phyloP scores from a whole-genome alignment of 192 early-diverging fungal genomes.

The Coemansia sp. region DNA sequence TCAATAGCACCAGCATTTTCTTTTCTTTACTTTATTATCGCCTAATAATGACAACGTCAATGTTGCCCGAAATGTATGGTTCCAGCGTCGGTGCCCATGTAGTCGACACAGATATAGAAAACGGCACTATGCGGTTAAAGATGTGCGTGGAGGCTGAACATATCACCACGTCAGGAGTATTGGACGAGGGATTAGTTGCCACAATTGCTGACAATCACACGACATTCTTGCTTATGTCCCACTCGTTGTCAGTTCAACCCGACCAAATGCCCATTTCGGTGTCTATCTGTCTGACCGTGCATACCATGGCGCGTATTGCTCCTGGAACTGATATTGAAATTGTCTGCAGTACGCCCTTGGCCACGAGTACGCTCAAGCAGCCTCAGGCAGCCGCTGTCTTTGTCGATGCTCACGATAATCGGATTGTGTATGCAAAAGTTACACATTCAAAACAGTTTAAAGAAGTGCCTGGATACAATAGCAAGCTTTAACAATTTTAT shows the following conservation, averaged over 20 bases:
- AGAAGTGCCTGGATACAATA: constrained; percentile 14
- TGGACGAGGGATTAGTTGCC: constrained; percentile 45
- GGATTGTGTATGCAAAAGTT: constrained; percentile 31
- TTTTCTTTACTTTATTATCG: background rate
- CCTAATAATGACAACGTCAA: background rate
- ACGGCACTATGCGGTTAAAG: constrained; percentile 11
- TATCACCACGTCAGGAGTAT: constrained; percentile 19
- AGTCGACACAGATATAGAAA: constrained; percentile 3
- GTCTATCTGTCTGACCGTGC: constrained; percentile 31
- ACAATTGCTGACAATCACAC: constrained; percentile 44
- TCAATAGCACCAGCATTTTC: background rate
- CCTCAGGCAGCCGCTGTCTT: constrained; percentile 32
- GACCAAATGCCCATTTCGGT: constrained; percentile 31
- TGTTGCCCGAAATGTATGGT: constrained; percentile 17
- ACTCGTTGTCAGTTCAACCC: constrained; percentile 13
- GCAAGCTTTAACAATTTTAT: constrained; percentile 4
- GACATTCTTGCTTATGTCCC: constrained; percentile 28
- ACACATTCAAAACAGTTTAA: constrained; percentile 35
- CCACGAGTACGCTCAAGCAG: constrained; percentile 11
- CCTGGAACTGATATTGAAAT: constrained; percentile 25
- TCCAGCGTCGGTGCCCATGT: constrained; percentile 10
- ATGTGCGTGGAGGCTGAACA: constrained; percentile 20
- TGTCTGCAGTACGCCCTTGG: constrained; percentile 12
- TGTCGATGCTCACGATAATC: constrained; percentile 5
- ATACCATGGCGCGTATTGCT: constrained; percentile 11